Conservation (phyloP, 1,139 yeast species). For the Eremothecium coryli region DNA sequence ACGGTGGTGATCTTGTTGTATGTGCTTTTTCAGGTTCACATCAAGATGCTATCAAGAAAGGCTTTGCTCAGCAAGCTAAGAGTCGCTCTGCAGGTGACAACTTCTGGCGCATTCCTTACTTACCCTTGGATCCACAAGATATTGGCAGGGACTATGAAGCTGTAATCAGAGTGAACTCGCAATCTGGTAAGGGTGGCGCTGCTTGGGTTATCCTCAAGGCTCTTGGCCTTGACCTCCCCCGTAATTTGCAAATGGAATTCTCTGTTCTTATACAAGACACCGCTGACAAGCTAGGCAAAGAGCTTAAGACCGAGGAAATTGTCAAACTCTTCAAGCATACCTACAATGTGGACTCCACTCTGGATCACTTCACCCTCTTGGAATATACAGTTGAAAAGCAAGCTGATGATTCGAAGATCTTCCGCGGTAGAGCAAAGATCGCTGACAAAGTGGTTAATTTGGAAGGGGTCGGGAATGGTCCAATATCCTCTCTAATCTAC, state of each 20-base stretch:
- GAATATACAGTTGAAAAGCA: conserved; percentile 42
- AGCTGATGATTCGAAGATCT: conserved; percentile 37
- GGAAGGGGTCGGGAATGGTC: conserved; percentile 85
- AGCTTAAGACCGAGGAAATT: conserved; percentile 69
- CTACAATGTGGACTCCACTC: conserved; percentile 52
- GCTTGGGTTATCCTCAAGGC: conserved; percentile 91
- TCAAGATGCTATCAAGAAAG: conserved; percentile 97
- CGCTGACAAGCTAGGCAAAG: conserved; percentile 81
- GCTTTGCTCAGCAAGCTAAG: conserved; percentile 57
- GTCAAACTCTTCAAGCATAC: conserved; percentile 62
- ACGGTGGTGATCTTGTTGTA: conserved; percentile 93
- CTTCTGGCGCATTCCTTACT: conserved; percentile 80
- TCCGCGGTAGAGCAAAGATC: conserved; percentile 40
- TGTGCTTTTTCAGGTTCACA: conserved; percentile 96
- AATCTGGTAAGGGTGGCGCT: conserved; percentile 98
- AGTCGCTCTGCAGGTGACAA: conserved; percentile 38
- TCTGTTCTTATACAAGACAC: conserved; percentile 71
- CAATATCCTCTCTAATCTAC: conserved; percentile 80
- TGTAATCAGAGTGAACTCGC: conserved; percentile 93
- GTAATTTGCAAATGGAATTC: conserved; percentile 83
- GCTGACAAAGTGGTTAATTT: conserved; percentile 43
- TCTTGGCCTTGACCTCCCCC: conserved; percentile 84
- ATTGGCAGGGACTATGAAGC: conserved; percentile 97
- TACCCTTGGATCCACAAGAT: conserved; percentile 93
- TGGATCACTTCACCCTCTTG: conserved; percentile 33